Evolutionary conservation across 805 yeast species (phyloP), one percentile per base, ranked within the genome.

Genomic region (Maudiozyma bulderi): DNA sequence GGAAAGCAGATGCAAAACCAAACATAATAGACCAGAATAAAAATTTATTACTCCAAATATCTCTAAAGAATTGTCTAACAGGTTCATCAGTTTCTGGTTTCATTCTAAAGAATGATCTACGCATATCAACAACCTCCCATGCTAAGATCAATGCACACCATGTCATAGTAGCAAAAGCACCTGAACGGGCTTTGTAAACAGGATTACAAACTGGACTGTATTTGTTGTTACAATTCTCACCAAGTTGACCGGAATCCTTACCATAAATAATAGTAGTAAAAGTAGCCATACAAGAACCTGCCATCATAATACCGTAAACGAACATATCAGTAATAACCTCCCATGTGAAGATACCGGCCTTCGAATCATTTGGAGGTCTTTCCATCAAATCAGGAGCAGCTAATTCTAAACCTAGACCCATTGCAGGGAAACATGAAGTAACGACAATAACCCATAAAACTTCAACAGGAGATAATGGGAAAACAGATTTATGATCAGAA

Each of bases 351-450:
- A 93, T 91, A 60, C 84, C 83, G 50, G 88, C 96, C 53, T 77
- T 76, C 56, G 96, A 80, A 46, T 81, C 77, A 67, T 98, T 81
- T 45, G 99, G 99, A 20, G 97, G 97, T 65, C 86, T 86, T 53
- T 78, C 81, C 97, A 91, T 90, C 43, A 91, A 93, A 63, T 85
- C 95, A 50, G 86, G 88, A 58, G 90, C 96, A 26, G 93, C 97
- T 4, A 95, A 93, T 68, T 91, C 99, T 38, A 93, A 95, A 52
- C 99, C 99, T 44, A 91, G 73, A 0, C 96, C 87, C 73, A 91
- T 97, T 0, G 98, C 98, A 3, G 99, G 99, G 39, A 97, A 97
- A 8, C 98, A 97, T 65, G 95, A 97, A 88, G 95, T 91, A 48
- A 91, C 76, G 49, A 91, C 93, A 66, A 91, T 91, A 63, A 91